Conservation (phyloP, 2,329 filamentous ascomycete species). For the Colletotrichum godetiae region DNA sequence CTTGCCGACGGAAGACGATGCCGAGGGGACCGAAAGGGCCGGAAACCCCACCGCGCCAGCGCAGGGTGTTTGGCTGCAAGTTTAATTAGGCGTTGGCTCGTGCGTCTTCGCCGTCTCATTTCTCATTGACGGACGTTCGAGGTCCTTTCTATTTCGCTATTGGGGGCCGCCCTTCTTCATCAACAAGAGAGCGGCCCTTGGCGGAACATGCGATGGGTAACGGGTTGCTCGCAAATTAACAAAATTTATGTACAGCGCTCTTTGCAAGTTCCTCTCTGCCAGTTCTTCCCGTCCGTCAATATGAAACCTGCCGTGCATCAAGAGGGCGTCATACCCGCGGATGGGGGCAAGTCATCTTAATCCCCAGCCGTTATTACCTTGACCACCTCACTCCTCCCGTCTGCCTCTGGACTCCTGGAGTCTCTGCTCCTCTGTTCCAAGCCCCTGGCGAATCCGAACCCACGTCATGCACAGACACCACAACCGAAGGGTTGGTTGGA, state of each 20-base stretch:
- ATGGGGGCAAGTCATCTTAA: conserved; percentile 16
- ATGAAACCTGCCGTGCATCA: conserved; percentile 37
- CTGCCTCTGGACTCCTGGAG: too few species aligned
- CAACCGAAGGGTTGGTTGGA: not conserved
- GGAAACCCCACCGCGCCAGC: conserved; percentile 1
- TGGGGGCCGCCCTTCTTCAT: not conserved
- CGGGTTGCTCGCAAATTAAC: not conserved
- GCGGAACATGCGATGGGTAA: not conserved
- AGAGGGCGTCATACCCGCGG: conserved; percentile 21
- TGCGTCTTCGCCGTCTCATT: conserved; percentile 11
- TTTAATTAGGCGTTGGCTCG: conserved; percentile 34
- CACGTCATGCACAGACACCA: conserved; percentile 27
- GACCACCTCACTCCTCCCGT: not conserved
- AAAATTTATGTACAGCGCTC: not conserved
- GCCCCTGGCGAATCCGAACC: conserved; percentile 3
- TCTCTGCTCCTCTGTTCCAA: not conserved
- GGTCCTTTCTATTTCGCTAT: not conserved
- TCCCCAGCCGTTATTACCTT: not conserved
- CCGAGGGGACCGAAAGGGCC: conserved; percentile 19
- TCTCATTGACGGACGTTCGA: not conserved
- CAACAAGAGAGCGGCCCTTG: not conserved
- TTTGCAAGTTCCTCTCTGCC: not conserved
- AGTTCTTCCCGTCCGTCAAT: conserved; percentile 14
- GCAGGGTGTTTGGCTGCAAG: conserved; percentile 12
- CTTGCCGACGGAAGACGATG: conserved; percentile 22